Evolutionary conservation across 176 grass and related monocot genomes (phyloP), one percentile per base, ranked within the genome.

Genomic region (Rhipidocladum racemiflorum): DNA sequence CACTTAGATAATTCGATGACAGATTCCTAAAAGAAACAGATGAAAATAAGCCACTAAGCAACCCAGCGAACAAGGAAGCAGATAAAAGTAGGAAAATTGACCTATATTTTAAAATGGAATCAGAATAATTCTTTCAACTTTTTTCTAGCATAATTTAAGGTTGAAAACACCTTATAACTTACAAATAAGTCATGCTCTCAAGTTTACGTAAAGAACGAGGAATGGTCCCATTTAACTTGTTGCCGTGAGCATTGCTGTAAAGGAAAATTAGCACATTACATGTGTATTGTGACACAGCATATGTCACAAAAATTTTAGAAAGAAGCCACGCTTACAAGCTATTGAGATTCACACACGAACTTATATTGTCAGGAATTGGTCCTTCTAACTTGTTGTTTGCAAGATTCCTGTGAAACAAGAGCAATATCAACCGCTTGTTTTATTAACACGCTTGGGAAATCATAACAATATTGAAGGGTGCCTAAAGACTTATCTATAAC

Each of bases 151-250:
- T 9, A 65, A 14, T 25, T 53, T 65, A 78, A 36, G 7, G 15
- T 51, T 62, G 21, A 62, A 82, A 79, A 88, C 46, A 2, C 32
- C 3, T 34, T 44, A 39, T 18, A 27, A 91, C 92, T 90, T 79
- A 99, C 97, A 99, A 72, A 67, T 93, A 99, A 17, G 97, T 99
- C 97, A 99, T 96, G 91, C 97, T 99, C 70, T 99, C 89, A 16
- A 99, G 97, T 55, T 93, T 93, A 38, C 76, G 84, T 44, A 99
- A 85, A 2, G 85, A 93, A 48, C 85, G 80, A 64, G 97, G 97
- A 87, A 99, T 99, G 10, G 91, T 94, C 64, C 97, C 97, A 85
- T 92, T 91, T 83, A 99, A 83, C 48, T 91, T 96, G 73, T 99
- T 99, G n/a, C 93, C 87, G 61, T 90, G 82, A 7, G 74, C 97